A percentile compares a stretch with the other conserved stretches of the same genome.
phyloP scores from a whole-genome alignment of 2,329 filamentous ascomycete species.

The Phyllosticta paracitricarpa region DNA sequence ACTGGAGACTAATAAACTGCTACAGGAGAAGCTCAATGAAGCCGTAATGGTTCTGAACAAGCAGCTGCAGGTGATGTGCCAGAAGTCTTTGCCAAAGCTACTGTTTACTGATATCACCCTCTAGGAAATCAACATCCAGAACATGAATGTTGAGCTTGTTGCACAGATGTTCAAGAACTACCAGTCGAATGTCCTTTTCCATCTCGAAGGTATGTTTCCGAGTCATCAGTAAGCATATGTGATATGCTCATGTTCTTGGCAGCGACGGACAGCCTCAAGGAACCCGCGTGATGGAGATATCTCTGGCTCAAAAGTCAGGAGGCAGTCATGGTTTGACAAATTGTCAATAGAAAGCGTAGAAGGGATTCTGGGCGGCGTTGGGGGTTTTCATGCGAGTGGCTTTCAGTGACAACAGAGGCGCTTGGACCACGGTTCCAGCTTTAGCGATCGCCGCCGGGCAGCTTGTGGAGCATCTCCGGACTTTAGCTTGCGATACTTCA shows the following conservation, averaged over 20 bases:
- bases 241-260: conserved; percentile 2
- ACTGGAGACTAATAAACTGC: not conserved
- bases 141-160: conserved; percentile 97
- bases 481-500: conserved; percentile 9
- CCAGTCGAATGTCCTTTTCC: conserved; percentile 93
- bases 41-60: conserved; percentile 88
- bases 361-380: not conserved
- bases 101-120: not conserved
- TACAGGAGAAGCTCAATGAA: conserved; percentile 92
- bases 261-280: conserved; percentile 79
- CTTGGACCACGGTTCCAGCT: not conserved
- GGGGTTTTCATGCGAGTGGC: not conserved
- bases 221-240: not conserved
- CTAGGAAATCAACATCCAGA: conserved; percentile 94
- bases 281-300: conserved; percentile 48
- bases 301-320: no score
- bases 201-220: conserved; percentile 68
- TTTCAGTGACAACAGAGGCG: not conserved
- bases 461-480: conserved; percentile 10
- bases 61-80: conserved; percentile 59
- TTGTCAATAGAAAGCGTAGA: not conserved
- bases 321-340: not conserved
- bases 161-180: conserved; percentile 99
- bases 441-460: not conserved
- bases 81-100: not conserved